Evolutionary conservation across 2,329 filamentous ascomycete genomes (phyloP), one percentile per base, ranked within the genome.

Genomic region (Aspergillus piperis): DNA sequence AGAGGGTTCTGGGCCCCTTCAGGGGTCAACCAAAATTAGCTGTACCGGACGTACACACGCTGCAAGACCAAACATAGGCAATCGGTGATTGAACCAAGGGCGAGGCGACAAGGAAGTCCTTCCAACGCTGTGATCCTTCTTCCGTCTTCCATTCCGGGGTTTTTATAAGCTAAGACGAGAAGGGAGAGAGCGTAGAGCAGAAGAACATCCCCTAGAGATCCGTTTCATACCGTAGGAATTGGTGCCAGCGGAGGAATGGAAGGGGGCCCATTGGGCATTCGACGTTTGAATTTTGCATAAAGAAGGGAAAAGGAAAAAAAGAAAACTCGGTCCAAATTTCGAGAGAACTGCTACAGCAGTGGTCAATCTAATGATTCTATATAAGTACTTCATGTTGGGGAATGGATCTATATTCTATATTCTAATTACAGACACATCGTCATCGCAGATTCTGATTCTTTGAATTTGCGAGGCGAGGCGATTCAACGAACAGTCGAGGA

Each of bases 1-100:
- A 25, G 41, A 42, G 52, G 38, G 52, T 55, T 55, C 53, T 55
- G 53, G 51, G 38, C 53, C 53, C 53, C 53, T 55, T 47, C 53
- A 55, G 53, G 53, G 39, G 53, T 44, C 23, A 27, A 25, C 23
- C 23, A 8, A 44, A 44, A 44, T 42, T 47, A 41, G 41, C 42
- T 55, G 53, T 55, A 55, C 53, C 53, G 32, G 42, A 44, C 21
- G 25, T 25, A 38, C 41, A 39, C 32, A 27, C 47, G 8, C 8
- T 32, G 47, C 32, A 36, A 36, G 32, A 36, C 32, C 47, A 17
- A 42, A 36, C 53, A 21, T 23, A 32, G 25, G 41, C 25, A 54
- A 30, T 32, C 27, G 17, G 41, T 27, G 52, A 17, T 30, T 39
- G 19, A 42, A 54, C 25, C 36, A n/a, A 42, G 47, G 15, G 17